phyloP scores from a whole-genome alignment of 352 stramenopile species.

The Detonula confervacea region DNA sequence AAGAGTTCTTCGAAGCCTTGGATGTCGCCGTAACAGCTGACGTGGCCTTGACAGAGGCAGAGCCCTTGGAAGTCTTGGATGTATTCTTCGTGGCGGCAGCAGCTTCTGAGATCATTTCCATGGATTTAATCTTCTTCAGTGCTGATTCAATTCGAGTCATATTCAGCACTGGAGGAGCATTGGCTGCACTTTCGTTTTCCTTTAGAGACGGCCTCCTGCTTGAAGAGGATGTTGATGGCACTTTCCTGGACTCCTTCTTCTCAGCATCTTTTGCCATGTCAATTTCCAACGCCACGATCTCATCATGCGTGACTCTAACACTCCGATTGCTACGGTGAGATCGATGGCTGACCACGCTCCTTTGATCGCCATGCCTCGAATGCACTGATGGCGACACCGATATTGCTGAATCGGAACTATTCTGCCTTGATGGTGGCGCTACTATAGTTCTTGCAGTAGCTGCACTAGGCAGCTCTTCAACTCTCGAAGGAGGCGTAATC shows the following conservation, averaged over 20 bases:
- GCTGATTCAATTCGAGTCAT: neutral
- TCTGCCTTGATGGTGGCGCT: no score
- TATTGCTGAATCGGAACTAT: no score
- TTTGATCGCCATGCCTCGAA: neutral
- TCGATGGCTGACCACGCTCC: neutral
- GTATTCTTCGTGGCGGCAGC: neutral
- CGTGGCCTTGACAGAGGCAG: neutral
- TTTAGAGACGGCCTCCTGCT: neutral
- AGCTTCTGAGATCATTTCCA: neutral
- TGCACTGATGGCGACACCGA: neutral
- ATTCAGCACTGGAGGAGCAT: no score
- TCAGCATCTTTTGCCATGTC: neutral
- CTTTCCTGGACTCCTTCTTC: neutral
- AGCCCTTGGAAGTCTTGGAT: no score
- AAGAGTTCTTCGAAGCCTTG: no score
- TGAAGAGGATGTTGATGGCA: neutral
- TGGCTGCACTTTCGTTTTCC: neutral
- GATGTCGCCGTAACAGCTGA: no score
- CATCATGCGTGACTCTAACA: no score
- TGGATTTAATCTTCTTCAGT: neutral
- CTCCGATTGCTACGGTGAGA: no score
- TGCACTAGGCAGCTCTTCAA: no score
- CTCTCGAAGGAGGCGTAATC: neutral
- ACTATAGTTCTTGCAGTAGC: no score
- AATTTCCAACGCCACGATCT: neutral